These are phyloP conservation scores for Physcomitrium patens DNA, from an alignment of 225 moss, liverwort and hornwort species.

Conservation along the genomic window DNA sequence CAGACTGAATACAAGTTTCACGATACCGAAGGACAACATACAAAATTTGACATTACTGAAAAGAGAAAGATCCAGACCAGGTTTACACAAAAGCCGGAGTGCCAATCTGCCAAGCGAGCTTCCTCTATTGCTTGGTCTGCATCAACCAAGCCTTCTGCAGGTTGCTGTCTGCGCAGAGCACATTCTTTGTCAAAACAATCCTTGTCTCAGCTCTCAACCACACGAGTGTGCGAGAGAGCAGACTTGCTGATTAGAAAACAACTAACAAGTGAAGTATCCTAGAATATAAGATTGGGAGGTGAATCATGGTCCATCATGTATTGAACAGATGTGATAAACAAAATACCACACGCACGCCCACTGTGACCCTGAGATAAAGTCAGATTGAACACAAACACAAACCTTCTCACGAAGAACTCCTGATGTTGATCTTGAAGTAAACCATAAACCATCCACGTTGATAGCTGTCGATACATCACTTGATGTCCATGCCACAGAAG, in stretches of 20 bases:
- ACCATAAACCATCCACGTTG: conserved; percentile 99
- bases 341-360: background rate
- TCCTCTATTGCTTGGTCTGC: conserved; percentile 78
- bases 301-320: background rate
- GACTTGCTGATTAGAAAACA: background rate
- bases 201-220: conserved; percentile 13
- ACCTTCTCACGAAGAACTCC: conserved; percentile 97
- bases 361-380: background rate
- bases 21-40: background rate
- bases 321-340: background rate
- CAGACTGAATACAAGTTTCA: background rate
- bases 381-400: conserved; percentile 14
- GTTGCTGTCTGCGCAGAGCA: conserved; percentile 69
- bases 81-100: conserved; percentile 87
- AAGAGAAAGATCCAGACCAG: conserved; percentile 56
- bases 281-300: background rate
- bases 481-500: conserved; percentile 99
- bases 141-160: conserved; percentile 68
- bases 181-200: conserved; percentile 19
- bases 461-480: conserved; percentile 96
- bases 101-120: conserved; percentile 95
- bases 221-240: conserved; percentile 22
- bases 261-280: background rate
- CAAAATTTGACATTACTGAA: background rate
- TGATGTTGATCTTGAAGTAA: conserved; percentile 91